These are phyloP conservation scores for Boletus rubroflammeus DNA, from an alignment of 768 basidiomycete species.

Conservation along the genomic window DNA sequence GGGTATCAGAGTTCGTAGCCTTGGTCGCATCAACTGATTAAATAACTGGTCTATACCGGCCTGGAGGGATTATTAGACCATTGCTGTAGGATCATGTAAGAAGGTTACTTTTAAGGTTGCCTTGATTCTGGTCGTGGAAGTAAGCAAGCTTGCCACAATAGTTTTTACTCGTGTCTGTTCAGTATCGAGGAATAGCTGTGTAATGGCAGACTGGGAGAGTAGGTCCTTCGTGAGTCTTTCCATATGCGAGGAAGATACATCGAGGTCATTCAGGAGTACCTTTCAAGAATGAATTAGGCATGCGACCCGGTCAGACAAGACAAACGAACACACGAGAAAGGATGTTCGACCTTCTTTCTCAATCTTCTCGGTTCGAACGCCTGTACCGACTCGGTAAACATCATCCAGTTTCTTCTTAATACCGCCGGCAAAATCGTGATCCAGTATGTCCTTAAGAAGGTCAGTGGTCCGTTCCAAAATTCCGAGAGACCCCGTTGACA, in stretches of 20 bases:
- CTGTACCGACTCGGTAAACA: conserved; percentile 63
- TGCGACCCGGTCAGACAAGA: not conserved
- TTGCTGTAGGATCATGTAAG: not conserved
- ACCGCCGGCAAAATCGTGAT: conserved; percentile 76
- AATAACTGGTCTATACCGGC: conserved; percentile 90
- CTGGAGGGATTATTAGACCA: conserved; percentile 36
- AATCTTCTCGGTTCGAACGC: conserved; percentile 62
- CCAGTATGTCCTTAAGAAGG: conserved; percentile 70
- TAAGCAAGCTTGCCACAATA: conserved; percentile 48
- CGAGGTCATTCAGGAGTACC: conserved; percentile 93
- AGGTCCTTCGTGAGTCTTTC: conserved; percentile 76
- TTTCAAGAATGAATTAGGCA: conserved; percentile 30
- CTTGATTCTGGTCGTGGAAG: conserved; percentile 61
- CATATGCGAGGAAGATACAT: conserved; percentile 85
- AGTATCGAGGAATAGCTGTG: conserved; percentile 62
- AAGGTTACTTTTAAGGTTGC: conserved; percentile 66
- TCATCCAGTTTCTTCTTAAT: conserved; percentile 86
- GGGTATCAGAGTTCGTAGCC: conserved; percentile 73
- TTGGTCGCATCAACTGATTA: conserved; percentile 89
- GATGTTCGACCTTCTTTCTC: conserved; percentile 76
- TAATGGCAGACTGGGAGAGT: conserved; percentile 46
- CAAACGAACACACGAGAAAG: conserved; percentile 67
- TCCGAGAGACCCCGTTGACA: conserved; percentile 69
- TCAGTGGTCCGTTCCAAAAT: conserved; percentile 58
- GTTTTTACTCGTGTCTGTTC: conserved; percentile 52